These are phyloP conservation scores for Bipolaris zeicola DNA, from an alignment of 2,329 filamentous ascomycete genomes.

Conservation along the genomic window DNA sequence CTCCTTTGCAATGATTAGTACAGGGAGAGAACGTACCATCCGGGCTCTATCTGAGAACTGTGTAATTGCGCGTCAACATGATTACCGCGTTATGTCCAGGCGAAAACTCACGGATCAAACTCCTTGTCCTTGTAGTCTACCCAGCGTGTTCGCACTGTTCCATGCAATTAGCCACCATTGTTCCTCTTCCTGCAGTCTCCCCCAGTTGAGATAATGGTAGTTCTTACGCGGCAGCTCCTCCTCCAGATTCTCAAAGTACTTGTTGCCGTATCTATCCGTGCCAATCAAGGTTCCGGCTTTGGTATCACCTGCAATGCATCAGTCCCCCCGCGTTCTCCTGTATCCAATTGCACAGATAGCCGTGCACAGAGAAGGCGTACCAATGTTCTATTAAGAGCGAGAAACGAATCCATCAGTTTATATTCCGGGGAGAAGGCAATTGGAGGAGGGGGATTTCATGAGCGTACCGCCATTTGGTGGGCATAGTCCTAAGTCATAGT, in stretches of 20 bases:
- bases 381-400: conserved; percentile 44
- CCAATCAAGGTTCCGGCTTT: conserved; percentile 89
- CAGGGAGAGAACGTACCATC: conserved; percentile 63
- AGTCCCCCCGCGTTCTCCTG: conserved; percentile 20
- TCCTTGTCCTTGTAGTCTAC: conserved; percentile 93
- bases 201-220: not conserved
- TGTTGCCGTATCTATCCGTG: conserved; percentile 91
- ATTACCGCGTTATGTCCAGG: not conserved
- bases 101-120: conserved; percentile 68
- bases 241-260: conserved; percentile 88
- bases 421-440: conserved; percentile 17
- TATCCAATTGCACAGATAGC: not conserved
- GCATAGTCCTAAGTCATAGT: conserved; percentile 72
- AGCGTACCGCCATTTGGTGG: conserved; percentile 87
- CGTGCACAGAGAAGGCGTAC: conserved; percentile 28
- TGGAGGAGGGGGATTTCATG: conserved; percentile 31
- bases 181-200: not conserved
- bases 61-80: conserved; percentile 45
- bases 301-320: conserved; percentile 76
- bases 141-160: conserved; percentile 92
- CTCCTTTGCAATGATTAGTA: not conserved
- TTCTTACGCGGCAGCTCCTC: conserved; percentile 87
- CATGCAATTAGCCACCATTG: conserved; percentile 14
- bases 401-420: conserved; percentile 30
- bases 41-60: conserved; percentile 85